phyloP scores from a whole-genome alignment of 345 rosid genomes.

The Populus deltoides region DNA sequence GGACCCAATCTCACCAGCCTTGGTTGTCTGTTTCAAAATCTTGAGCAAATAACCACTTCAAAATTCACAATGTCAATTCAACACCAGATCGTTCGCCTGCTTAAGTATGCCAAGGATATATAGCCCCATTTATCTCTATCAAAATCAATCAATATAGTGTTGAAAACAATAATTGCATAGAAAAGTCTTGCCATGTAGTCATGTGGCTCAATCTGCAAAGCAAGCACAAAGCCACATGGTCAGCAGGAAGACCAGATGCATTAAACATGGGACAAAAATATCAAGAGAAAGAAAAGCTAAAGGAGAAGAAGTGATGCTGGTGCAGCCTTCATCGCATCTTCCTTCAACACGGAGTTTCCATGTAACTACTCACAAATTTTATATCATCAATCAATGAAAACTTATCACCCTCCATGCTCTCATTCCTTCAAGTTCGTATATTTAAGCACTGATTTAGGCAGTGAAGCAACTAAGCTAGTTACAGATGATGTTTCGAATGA shows the following conservation, averaged over 20 bases:
- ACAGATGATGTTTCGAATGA: background rate
- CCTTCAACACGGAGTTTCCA: background rate
- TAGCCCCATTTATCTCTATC: slow-evolving; percentile 92
- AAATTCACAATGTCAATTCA: background rate
- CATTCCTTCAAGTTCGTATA: background rate
- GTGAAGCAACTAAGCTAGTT: background rate
- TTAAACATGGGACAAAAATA: background rate
- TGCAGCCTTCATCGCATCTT: background rate
- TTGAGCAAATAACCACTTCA: background rate
- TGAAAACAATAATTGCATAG: slow-evolving; percentile 50
- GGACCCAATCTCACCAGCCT: slow-evolving; percentile 89
- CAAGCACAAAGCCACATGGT: background rate
- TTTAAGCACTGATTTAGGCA: background rate
- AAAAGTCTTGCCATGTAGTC: slow-evolving; percentile 82
- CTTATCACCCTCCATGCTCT: background rate
- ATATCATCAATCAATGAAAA: background rate
- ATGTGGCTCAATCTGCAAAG: slow-evolving; percentile 76
- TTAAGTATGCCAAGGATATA: slow-evolving; percentile 77
- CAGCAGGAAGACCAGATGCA: background rate
- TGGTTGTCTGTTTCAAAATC: slow-evolving; percentile 62
- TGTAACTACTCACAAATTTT: background rate
- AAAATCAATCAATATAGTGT: slow-evolving; percentile 65
- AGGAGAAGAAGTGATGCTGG: background rate
- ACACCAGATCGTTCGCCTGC: slow-evolving; percentile 49
- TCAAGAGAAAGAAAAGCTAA: background rate